Base-by-base conservation (phyloP, 805 yeast species). In the Metschnikowia gelsemii region DNA sequence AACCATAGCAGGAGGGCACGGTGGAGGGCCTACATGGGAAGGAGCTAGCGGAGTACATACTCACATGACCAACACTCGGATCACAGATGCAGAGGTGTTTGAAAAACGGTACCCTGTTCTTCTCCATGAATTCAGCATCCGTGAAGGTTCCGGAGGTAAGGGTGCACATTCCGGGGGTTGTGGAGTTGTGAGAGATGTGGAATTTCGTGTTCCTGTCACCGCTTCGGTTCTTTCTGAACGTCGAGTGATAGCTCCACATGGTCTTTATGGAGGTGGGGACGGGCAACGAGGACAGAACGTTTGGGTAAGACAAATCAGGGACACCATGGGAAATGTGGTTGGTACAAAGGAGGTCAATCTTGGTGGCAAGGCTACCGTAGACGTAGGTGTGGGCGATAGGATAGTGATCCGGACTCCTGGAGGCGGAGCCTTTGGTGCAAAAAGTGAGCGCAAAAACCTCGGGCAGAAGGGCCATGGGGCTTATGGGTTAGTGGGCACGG, bases 211-310 rank as follows among this genome's bases (percentile, higher is more conserved):
- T 8, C 54, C 54, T 2, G 52, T 47, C 25, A 48, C 51, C 9
- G 55, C 50, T 2, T 49, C 53, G 3, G 6, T 87, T 95, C 1
- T 87, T 88, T 43, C 69, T 85, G 97, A 91, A 59, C 76, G 99
- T 58, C 75, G 98, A 54, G 80, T 86, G 2, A 64, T 78, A 45
- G 82, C 90, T 1, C 99, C 98, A 1, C 85, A 82, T 59, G 99
- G 98, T 3, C 61, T 91, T 38, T 63, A 75, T 17, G 97, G 96
- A 1, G 99, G 98, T 23, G 71, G 65, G 22, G 78, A 79, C 49
- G 99, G 95, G 2, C 61, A 61, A 18, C 66, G 87, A 46, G 99
- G 99, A 4, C 52, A 50, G 38, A 63, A 69, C 50, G 52, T 52
- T 22, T 70, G 74, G 74, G 48, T 50, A 33, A 50, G 59, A 34